Evolutionary conservation across 768 basidiomycete species (phyloP), one percentile per base, ranked within the genome.

Genomic region (Dictyophora rubrovolvata): DNA sequence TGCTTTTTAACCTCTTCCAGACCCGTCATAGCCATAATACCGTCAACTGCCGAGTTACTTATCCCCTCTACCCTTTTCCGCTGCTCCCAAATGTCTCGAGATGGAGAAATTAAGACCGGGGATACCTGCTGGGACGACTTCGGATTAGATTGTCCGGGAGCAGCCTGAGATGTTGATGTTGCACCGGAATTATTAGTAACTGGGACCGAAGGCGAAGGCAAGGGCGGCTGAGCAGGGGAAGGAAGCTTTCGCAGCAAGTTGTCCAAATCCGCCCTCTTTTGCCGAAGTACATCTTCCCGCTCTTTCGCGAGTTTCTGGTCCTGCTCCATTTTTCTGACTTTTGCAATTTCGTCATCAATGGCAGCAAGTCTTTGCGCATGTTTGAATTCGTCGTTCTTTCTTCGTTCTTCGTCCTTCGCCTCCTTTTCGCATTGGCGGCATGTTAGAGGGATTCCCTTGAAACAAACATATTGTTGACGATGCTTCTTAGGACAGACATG

Each of bases 11-110:
- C 84, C 1, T 76, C 71, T 64, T 87, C 85, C 4, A 88, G 74
- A 2, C 86, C 86, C 1, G 76, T 83, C 82, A 88, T 79, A 2
- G 68, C 77, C 85, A 87, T 87, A 62, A 86, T 77, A 1, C 74
- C 71, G 62, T 87, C 86, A 21, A 88, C 78, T n/a, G 77, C 71
- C 5, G 67, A 65, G 59, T 83, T 83, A 21, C 64, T 68, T 1
- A 69, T 78, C 3, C 84, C 84, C 20, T 82, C 77, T 0, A 79
- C 56, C 2, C 67, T 67, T 67, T 87, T 87, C 66, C 80, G 79
- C 10, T 77, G 69, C 58, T 78, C 68, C 86, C 86, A 87, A 54
- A 79, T 77, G 0, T 66, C 61, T 36, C 66, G 62, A 1, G 69
- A 48, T 10, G 54, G 16, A 8, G 68, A 63, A 33, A 5, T 12